Evolutionary conservation across 2,329 filamentous ascomycete species (phyloP).

Genomic region (Fusarium sp.): DNA sequence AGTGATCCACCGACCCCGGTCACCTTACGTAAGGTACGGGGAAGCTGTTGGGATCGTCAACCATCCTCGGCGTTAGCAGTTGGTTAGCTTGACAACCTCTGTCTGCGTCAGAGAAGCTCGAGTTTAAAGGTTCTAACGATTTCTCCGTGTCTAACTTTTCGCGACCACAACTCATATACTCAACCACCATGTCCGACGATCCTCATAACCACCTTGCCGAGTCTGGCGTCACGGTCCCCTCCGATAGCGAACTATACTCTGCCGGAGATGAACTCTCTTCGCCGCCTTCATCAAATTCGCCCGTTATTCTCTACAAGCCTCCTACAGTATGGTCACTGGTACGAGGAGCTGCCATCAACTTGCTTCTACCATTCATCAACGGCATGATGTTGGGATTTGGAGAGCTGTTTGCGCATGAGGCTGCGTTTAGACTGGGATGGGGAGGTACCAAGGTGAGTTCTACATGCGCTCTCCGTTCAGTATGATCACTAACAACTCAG

Average conservation of each 20-base stretch:
- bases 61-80: constrained; percentile 28
- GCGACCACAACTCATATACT: background rate
- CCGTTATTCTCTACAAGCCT: constrained; percentile 87
- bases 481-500: constrained; percentile 50
- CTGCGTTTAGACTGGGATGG: constrained; percentile 94
- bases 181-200: constrained; percentile 64
- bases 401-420: constrained; percentile 95
- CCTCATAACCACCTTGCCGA: constrained; percentile 70
- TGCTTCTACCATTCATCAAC: constrained; percentile 96
- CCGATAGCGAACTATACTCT: constrained; percentile 87
- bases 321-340: constrained; percentile 89
- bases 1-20: constrained; percentile 46
- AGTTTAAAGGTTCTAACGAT: background rate
- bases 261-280: constrained; percentile 72
- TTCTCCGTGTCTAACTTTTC: background rate
- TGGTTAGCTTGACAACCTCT: constrained; percentile 21
- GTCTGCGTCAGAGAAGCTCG: background rate
- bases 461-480: background rate
- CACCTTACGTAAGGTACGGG: constrained; percentile 44
- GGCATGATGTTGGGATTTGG: constrained; percentile 98
- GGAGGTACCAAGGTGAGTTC: constrained; percentile 83
- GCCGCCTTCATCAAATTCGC: constrained; percentile 72
- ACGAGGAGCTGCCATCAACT: constrained; percentile 92
- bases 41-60: constrained; percentile 36
- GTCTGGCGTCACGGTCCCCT: constrained; percentile 81